These are phyloP conservation scores for Houttuynia cordata DNA, from an alignment of 164 flowering plant species.

Conservation along the genomic window DNA sequence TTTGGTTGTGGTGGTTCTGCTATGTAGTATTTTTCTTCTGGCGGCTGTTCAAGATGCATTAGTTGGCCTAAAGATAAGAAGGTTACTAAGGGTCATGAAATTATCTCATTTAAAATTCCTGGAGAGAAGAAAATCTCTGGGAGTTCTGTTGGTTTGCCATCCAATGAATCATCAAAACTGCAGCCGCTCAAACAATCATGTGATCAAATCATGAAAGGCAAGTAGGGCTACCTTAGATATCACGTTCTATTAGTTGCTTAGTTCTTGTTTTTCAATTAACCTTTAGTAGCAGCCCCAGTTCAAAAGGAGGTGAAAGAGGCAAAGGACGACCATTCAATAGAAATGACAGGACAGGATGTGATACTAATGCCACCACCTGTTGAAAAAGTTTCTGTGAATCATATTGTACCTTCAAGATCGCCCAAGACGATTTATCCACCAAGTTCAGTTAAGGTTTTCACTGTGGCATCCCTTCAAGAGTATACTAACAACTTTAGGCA, in stretches of 20 bases:
- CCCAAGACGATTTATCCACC: slow-evolving; percentile 12
- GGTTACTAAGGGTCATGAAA: slow-evolving; percentile 15
- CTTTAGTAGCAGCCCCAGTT: slow-evolving; percentile 9
- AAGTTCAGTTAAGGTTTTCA: slow-evolving; percentile 36
- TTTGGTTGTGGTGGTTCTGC: slow-evolving; percentile 23
- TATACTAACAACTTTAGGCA: slow-evolving; percentile 69
- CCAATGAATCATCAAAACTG: slow-evolving; percentile 2
- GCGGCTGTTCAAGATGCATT: slow-evolving; percentile 21
- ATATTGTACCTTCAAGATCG: slow-evolving; percentile 17
- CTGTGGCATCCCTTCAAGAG: slow-evolving; percentile 72
- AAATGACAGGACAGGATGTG: slow-evolving; percentile 9
- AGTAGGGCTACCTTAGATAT: neutral
- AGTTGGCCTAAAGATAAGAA: slow-evolving; percentile 14
- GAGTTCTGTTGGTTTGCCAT: slow-evolving; percentile 11
- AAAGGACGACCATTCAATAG: slow-evolving; percentile 14
- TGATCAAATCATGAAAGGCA: neutral
- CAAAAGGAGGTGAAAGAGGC: slow-evolving; percentile 12
- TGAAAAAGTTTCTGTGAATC: slow-evolving; percentile 28
- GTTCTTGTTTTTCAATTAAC: neutral
- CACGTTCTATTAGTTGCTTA: neutral
- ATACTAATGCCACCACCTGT: slow-evolving; percentile 14
- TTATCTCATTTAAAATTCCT: slow-evolving; percentile 11
- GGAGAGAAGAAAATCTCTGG: slow-evolving; percentile 14
- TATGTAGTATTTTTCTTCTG: slow-evolving; percentile 21
- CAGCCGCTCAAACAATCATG: neutral